Evolutionary conservation across 495 filamentous ascomycete species (phyloP), one percentile per base, ranked within the genome.

Genomic region (Neurospora tetrasperma): DNA sequence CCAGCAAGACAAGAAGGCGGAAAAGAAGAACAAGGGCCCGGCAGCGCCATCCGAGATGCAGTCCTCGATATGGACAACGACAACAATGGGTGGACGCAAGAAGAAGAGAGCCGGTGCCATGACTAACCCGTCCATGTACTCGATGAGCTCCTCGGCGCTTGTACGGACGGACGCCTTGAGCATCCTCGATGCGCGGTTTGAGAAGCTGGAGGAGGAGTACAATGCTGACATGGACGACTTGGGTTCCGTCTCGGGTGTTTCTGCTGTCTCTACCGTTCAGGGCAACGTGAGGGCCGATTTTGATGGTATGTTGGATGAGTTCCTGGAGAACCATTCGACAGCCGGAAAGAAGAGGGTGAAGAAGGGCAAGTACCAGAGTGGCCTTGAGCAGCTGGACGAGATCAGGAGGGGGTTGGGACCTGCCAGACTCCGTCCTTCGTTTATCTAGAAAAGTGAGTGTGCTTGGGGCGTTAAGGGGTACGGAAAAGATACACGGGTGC

Each of bases 121-220:
- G 80, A 98, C 96, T 27, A 93, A 91, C 77, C 92, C 91, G 1
- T 95, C 95, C 7, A 87, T 88, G 18, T 98, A 97, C 83, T 97
- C 94, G n/a, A 99, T 98, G 96, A 94, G 91, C 0, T 97, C 93
- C 7, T 97, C 96, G 0, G 91, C 94, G 0, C 85, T 98, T 8
- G 88, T 91, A 27, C 89, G 96, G 54, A 98, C 95, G 2, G 96
- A 97, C 74, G 93, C 93, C n/a, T 86, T 94, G 44, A 89, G 90
- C 6, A 87, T 94, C 12, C 85, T 98, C 23, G 96, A 99, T 79
- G 90, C 90, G 59, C 89, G 96, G 16, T 99, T 98, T 78, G 96
- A 98, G 76, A 91, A 90, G 83, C 87, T 97, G 40, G 93, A 97
- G 79, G 91, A 92, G 75, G 83, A 91, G 72, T 97, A 97, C 80